Conservation (phyloP, 1,139 yeast genomes). For the Geotrichum bryndzae region DNA sequence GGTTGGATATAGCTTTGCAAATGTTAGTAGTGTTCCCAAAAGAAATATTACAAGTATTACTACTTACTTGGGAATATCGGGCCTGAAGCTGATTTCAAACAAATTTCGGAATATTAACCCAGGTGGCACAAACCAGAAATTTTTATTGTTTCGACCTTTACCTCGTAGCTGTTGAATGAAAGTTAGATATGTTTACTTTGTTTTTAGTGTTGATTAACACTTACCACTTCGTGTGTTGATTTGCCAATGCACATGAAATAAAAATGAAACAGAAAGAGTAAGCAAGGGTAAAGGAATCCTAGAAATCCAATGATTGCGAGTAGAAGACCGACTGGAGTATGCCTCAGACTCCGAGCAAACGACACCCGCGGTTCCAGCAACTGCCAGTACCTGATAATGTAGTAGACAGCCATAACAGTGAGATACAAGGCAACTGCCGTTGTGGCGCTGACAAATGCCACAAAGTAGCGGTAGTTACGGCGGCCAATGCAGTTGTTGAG, state of each 20-base stretch:
- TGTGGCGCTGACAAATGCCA: slow-evolving; percentile 13
- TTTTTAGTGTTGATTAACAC: background rate
- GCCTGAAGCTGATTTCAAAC: slow-evolving; percentile 17
- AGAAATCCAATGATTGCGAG: slow-evolving; percentile 14
- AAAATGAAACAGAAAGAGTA: slow-evolving; percentile 7
- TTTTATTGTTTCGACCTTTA: background rate
- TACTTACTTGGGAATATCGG: slow-evolving; percentile 18
- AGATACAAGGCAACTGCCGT: slow-evolving; percentile 3
- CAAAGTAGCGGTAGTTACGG: slow-evolving; percentile 46
- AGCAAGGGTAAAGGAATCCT: slow-evolving; percentile 11
- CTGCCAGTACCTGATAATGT: slow-evolving; percentile 13
- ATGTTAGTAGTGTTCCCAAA: slow-evolving; percentile 1
- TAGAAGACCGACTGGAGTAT: slow-evolving; percentile 16
- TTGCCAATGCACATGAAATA: slow-evolving; percentile 16
- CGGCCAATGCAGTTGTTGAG: slow-evolving; percentile 73
- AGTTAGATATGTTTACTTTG: background rate
- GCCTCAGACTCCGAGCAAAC: slow-evolving; percentile 10
- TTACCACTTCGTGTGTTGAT: slow-evolving; percentile 16
- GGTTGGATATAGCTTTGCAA: slow-evolving; percentile 15
- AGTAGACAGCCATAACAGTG: slow-evolving; percentile 11
- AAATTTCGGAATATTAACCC: slow-evolving; percentile 15
- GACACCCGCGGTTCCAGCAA: background rate
- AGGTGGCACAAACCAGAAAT: slow-evolving; percentile 9
- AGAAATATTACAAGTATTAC: background rate
- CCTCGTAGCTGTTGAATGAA: background rate